A percentile compares a stretch with the other conserved stretches of the same genome.
These are phyloP conservation scores for Eimeria mitis DNA, from an alignment of 169 alveolate species.

Conservation along the genomic window DNA sequence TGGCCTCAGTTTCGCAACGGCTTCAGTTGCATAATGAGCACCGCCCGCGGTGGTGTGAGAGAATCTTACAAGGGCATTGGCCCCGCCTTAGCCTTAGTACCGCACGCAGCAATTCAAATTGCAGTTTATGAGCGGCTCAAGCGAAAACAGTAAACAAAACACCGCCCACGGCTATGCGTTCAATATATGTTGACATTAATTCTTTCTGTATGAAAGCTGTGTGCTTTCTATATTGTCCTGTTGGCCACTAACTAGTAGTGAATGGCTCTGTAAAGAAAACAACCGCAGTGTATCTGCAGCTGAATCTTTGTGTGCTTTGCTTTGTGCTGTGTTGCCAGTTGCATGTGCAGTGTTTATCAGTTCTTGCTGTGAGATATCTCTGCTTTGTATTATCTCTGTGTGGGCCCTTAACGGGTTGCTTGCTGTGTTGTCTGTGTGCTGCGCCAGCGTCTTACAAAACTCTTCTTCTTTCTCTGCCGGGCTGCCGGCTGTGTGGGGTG, in stretches of 20 bases:
- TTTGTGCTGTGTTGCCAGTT: too few species aligned
- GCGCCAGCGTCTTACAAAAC: not conserved
- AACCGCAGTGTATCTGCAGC: too few species aligned
- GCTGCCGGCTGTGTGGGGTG: constrained; percentile 79
- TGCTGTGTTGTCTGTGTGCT: not conserved
- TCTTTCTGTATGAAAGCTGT: not conserved
- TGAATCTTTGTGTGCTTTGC: too few species aligned
- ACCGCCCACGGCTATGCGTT: not conserved
- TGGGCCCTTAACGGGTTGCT: not conserved
- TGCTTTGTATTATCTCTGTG: not conserved
- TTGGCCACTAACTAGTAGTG: too few species aligned
- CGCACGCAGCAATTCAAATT: constrained; percentile 81
- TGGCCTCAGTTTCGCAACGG: constrained; percentile 71
- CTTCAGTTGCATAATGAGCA: constrained; percentile 29
- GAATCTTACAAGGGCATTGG: constrained; percentile 75
- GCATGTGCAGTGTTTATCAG: too few species aligned
- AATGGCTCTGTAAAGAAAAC: too few species aligned
- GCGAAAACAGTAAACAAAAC: constrained; percentile 14
- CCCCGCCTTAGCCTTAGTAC: constrained; percentile 76
- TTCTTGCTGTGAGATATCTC: not conserved
- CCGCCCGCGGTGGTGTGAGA: constrained; percentile 71
- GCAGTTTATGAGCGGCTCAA: constrained; percentile 76
- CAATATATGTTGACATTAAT: not conserved
- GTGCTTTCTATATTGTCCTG: not conserved
- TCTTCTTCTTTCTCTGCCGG: constrained; percentile 18